These are phyloP conservation scores for Polytrichum formosum DNA, from an alignment of 225 moss, liverwort and hornwort genomes.

Conservation along the genomic window DNA sequence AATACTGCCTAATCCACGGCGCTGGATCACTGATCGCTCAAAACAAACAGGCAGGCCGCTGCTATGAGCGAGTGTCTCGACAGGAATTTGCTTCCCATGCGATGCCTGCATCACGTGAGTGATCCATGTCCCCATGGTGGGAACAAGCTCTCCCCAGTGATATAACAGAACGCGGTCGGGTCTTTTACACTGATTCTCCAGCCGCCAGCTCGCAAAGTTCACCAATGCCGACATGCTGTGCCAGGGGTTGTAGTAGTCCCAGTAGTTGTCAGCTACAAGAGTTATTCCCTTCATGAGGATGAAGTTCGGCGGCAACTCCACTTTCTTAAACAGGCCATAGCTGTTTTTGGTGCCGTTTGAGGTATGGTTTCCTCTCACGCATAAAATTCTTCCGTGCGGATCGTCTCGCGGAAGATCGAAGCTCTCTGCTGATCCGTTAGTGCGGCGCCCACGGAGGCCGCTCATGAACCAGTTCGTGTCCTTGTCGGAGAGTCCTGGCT, in stretches of 20 bases:
- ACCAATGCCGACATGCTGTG: conserved; percentile 76
- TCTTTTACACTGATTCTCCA: conserved; percentile 34
- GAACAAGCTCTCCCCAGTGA: conserved; percentile 75
- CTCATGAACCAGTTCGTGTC: conserved; percentile 89
- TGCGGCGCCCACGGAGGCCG: conserved; percentile 18
- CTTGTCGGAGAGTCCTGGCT: conserved; percentile 30
- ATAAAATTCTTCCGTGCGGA: conserved; percentile 51
- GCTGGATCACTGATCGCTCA: conserved; percentile 68
- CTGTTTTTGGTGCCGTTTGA: conserved; percentile 61
- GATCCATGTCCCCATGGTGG: conserved; percentile 68
- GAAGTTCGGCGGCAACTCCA: conserved; percentile 30
- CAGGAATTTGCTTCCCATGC: conserved; percentile 35
- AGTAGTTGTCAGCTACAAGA: conserved; percentile 73
- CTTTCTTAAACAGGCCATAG: conserved; percentile 66
- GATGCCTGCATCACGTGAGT: conserved; percentile 52
- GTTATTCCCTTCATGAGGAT: conserved; percentile 50
- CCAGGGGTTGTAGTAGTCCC: conserved; percentile 87
- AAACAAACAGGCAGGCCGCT: conserved; percentile 46
- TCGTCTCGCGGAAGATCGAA: conserved; percentile 67
- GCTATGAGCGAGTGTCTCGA: conserved; percentile 25
- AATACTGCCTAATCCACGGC: conserved; percentile 64
- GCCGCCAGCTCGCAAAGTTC: conserved; percentile 63
- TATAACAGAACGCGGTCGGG: conserved; percentile 65
- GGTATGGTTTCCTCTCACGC: conserved; percentile 47
- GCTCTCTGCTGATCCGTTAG: conserved; percentile 37